Evolutionary conservation across 2,329 filamentous ascomycete genomes (phyloP).

Genomic region (Aspergillus felis): DNA sequence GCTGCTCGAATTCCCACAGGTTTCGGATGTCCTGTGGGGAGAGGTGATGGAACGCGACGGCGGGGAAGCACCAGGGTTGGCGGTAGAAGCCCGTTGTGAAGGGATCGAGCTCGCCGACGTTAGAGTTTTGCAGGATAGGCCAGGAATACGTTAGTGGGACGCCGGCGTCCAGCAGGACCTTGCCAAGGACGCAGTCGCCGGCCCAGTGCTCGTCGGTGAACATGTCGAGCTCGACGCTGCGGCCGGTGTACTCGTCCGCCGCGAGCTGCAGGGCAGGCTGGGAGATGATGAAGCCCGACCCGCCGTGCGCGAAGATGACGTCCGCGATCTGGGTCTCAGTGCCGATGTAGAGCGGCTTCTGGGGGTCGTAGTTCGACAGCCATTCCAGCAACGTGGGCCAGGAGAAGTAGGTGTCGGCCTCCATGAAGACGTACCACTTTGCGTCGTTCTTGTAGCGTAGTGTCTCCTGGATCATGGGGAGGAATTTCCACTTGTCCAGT

Average conservation of each 20-base stretch:
- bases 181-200: constrained; percentile 49
- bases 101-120: constrained; percentile 43
- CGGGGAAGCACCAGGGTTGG: constrained; percentile 49
- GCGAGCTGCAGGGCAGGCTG: constrained; percentile 46
- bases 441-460: constrained; percentile 43
- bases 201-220: constrained; percentile 48
- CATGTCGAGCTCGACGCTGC: constrained; percentile 42
- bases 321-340: constrained; percentile 51
- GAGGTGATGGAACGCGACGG: constrained; percentile 49
- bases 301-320: constrained; percentile 51
- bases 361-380: constrained; percentile 49
- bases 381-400: constrained; percentile 52
- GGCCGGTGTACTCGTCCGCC: constrained; percentile 40
- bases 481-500: constrained; percentile 57
- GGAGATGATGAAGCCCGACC: constrained; percentile 52
- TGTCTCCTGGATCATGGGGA: constrained; percentile 53
- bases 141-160: constrained; percentile 45
- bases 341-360: constrained; percentile 50
- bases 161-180: constrained; percentile 45
- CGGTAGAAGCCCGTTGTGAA: constrained; percentile 38
- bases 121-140: constrained; percentile 45
- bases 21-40: constrained; percentile 39
- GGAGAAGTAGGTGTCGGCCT: constrained; percentile 56
- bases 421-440: constrained; percentile 59
- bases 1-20: constrained; percentile 46